Evolutionary conservation across 2,329 filamentous ascomycete genomes (phyloP).

Genomic region (Aspergillus sp.): DNA sequence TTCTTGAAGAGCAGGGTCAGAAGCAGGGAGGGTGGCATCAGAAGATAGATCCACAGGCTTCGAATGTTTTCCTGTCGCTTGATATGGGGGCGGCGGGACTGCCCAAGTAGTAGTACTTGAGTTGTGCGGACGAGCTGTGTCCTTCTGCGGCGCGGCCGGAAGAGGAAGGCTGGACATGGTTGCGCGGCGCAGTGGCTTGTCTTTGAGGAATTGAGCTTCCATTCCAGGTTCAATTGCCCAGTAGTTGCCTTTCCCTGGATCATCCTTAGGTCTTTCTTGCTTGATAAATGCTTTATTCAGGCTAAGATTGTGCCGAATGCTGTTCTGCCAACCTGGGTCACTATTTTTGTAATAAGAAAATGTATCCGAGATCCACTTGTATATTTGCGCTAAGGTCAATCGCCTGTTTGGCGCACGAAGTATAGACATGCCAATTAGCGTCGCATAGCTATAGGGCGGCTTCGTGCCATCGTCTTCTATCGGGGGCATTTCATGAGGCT

Average conservation of each 20-base stretch:
- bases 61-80: slow-evolving; percentile 26
- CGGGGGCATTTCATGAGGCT: slow-evolving; percentile 75
- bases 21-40: slow-evolving; percentile 74
- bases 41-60: slow-evolving; percentile 64
- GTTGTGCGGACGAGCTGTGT: slow-evolving; percentile 33
- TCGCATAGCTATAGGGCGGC: slow-evolving; percentile 89
- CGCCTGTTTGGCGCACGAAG: slow-evolving; percentile 79
- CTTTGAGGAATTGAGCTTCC: slow-evolving; percentile 85
- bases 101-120: slow-evolving; percentile 38
- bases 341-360: slow-evolving; percentile 83
- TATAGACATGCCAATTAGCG: slow-evolving; percentile 95
- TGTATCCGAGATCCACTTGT: slow-evolving; percentile 98
- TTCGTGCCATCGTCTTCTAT: slow-evolving; percentile 86
- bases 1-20: slow-evolving; percentile 63
- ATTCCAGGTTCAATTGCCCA: slow-evolving; percentile 92
- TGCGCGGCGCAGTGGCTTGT: slow-evolving; percentile 64
- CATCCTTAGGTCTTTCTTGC: slow-evolving; percentile 92
- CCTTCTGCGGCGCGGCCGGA: slow-evolving; percentile 34
- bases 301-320: slow-evolving; percentile 96
- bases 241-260: slow-evolving; percentile 96
- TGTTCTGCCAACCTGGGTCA: slow-evolving; percentile 97
- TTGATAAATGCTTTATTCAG: slow-evolving; percentile 97
- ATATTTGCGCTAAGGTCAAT: slow-evolving; percentile 90
- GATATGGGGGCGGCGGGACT: slow-evolving; percentile 32
- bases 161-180: slow-evolving; percentile 49